These are phyloP conservation scores for Halophytophthora polymorphica DNA, from an alignment of 352 stramenopile species.

Conservation along the genomic window DNA sequence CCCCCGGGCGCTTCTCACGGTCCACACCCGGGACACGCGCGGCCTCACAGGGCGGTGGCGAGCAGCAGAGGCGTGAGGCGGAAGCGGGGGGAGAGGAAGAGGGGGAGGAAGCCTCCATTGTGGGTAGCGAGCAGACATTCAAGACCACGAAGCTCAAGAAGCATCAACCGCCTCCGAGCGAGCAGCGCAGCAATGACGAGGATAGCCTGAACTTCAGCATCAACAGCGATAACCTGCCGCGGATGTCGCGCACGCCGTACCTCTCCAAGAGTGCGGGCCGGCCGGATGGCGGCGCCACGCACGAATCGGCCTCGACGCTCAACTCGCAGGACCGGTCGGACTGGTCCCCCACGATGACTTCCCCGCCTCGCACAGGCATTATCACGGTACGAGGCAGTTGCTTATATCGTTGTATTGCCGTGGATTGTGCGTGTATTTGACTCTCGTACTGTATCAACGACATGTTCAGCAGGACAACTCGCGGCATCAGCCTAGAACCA, in stretches of 20 bases:
- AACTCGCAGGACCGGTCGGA: slow-evolving; percentile 41
- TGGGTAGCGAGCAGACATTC: slow-evolving; percentile 55
- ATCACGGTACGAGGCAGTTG: slow-evolving; percentile 33
- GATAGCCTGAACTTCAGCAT: slow-evolving; percentile 62
- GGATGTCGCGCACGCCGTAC: slow-evolving; percentile 66
- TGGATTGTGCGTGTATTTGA: no score
- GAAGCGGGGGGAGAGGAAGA: slow-evolving; percentile 20
- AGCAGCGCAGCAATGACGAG: slow-evolving; percentile 30
- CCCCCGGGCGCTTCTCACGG: slow-evolving; percentile 32
- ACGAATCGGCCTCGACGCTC: slow-evolving; percentile 42
- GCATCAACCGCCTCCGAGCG: slow-evolving; percentile 17
- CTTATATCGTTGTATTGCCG: no score
- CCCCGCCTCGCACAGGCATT: slow-evolving; percentile 44
- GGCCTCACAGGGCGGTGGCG: neutral
- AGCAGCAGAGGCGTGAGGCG: neutral
- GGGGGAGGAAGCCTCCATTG: slow-evolving; percentile 37
- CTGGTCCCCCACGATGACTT: slow-evolving; percentile 59
- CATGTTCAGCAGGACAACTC: slow-evolving; percentile 11
- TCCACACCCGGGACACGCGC: slow-evolving; percentile 25
- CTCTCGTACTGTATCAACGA: slow-evolving; percentile 1
- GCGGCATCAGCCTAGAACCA: slow-evolving; percentile 8
- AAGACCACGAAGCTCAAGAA: slow-evolving; percentile 70
- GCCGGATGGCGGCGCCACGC: slow-evolving; percentile 19
- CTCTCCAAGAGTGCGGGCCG: slow-evolving; percentile 37
- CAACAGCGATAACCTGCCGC: slow-evolving; percentile 55